Conservation (phyloP, 2,329 filamentous ascomycete genomes). For the Fusarium multiceps region DNA sequence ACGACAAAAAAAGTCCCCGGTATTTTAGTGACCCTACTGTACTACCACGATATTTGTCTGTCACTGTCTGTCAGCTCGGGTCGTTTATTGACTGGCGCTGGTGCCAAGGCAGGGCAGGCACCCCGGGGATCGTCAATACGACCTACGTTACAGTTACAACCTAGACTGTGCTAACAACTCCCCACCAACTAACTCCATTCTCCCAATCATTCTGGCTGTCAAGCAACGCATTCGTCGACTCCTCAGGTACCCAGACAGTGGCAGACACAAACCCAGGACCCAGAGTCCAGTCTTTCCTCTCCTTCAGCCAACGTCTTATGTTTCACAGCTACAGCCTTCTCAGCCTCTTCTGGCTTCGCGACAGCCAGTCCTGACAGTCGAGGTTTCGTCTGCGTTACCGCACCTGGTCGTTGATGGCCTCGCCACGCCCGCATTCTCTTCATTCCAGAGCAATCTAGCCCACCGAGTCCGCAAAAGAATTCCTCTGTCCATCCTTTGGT, state of each 20-base stretch:
- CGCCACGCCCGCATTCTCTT: slow-evolving; percentile 14
- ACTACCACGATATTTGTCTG: not conserved
- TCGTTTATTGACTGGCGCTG: slow-evolving; percentile 9
- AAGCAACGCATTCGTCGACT: not conserved
- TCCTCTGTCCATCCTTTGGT: slow-evolving; percentile 12
- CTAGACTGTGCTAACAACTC: not conserved
- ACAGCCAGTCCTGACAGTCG: slow-evolving; percentile 7
- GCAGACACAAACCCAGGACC: not conserved
- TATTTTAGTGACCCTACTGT: slow-evolving; percentile 11
- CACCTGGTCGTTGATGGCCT: slow-evolving; percentile 29
- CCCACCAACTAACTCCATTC: slow-evolving; percentile 13
- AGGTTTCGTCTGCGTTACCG: slow-evolving; percentile 13
- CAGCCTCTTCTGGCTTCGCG: slow-evolving; percentile 31
- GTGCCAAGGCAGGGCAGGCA: slow-evolving; percentile 33
- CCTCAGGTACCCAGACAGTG: not conserved
- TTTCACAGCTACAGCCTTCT: slow-evolving; percentile 35
- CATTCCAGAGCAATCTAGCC: slow-evolving; percentile 12
- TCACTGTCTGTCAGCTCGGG: slow-evolving; percentile 20
- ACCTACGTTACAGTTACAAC: not conserved
- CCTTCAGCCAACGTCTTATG: slow-evolving; percentile 30
- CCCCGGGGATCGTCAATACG: slow-evolving; percentile 29
- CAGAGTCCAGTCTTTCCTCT: not conserved
- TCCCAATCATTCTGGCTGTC: not conserved
- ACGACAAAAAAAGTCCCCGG: slow-evolving; percentile 18
- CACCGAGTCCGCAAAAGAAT: slow-evolving; percentile 23